Evolutionary conservation across 1,139 yeast genomes (phyloP).

Genomic region (Sugiyamaella novakii): DNA sequence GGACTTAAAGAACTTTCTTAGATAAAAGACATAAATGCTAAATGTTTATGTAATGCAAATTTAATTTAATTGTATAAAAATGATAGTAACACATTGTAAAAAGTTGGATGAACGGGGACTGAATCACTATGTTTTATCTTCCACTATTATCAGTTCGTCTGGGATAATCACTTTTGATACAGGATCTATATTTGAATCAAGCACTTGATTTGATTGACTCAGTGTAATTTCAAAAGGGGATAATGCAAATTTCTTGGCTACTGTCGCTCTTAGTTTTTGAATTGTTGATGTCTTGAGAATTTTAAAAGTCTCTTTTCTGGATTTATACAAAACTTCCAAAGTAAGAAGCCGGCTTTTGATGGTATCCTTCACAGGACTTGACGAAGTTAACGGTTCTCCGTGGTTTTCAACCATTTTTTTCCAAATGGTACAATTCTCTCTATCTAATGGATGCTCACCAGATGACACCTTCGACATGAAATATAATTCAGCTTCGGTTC

Average conservation of each 20-base stretch:
- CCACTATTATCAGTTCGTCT: slow-evolving; percentile 10
- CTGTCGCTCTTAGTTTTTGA: slow-evolving; percentile 31
- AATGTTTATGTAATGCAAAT: slow-evolving; percentile 3
- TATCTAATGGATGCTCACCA: slow-evolving; percentile 40
- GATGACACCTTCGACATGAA: slow-evolving; percentile 56
- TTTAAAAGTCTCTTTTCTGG: slow-evolving; percentile 22
- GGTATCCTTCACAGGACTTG: slow-evolving; percentile 24
- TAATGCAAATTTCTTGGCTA: slow-evolving; percentile 26
- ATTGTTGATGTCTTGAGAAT: slow-evolving; percentile 29
- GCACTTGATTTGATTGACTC: not conserved
- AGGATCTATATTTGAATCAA: slow-evolving; percentile 3
- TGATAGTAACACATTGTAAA: too few species aligned
- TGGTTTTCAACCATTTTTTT: slow-evolving; percentile 36
- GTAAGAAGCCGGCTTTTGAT: slow-evolving; percentile 28
- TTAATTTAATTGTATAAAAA: slow-evolving; percentile 14
- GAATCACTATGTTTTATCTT: too few species aligned
- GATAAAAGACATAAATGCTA: too few species aligned
- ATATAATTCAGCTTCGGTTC: slow-evolving; percentile 67
- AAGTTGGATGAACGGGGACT: too few species aligned
- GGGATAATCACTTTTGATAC: slow-evolving; percentile 1
- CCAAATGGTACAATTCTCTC: slow-evolving; percentile 38
- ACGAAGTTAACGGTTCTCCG: slow-evolving; percentile 33
- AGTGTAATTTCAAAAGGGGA: slow-evolving; percentile 26
- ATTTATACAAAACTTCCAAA: slow-evolving; percentile 25
- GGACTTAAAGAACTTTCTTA: slow-evolving; percentile 13